Percentiles rank a stretch among this genome's conserved stretches.
Conservation (phyloP, 306 rosid genomes). For the Calophaca sinica region DNA sequence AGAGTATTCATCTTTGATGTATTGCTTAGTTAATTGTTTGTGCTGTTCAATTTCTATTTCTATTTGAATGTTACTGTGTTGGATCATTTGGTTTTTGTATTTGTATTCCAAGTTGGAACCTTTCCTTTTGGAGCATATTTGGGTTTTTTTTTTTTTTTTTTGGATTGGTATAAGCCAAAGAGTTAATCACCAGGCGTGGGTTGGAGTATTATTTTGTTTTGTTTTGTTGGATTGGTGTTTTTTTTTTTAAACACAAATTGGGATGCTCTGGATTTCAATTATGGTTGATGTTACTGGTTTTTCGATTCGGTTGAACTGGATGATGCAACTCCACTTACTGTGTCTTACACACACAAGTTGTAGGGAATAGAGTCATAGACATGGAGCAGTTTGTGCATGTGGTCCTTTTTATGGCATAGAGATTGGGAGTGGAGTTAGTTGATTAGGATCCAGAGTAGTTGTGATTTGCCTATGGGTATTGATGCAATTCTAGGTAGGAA, state of each 20-base stretch:
- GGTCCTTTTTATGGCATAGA: background rate
- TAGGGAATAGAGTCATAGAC: constrained; percentile 10
- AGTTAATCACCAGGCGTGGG: background rate
- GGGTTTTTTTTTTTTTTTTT: constrained; percentile 39
- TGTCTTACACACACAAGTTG: background rate
- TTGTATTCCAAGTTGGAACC: constrained; percentile 31
- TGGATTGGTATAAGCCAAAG: constrained; percentile 22
- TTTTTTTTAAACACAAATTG: background rate
- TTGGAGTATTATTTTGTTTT: background rate
- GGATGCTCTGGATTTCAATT: constrained; percentile 41
- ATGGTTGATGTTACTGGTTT: constrained; percentile 13
- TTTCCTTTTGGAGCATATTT: constrained; percentile 13
- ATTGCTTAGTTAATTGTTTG: constrained; percentile 18
- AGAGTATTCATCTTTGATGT: constrained; percentile 1
- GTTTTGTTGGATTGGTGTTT: constrained; percentile 3
- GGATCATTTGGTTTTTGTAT: constrained; percentile 45
- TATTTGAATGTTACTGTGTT: background rate
- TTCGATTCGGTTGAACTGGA: background rate
- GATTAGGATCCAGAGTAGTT: constrained; percentile 19
- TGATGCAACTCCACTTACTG: background rate
- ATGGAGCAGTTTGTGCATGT: constrained; percentile 37
- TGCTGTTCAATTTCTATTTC: constrained; percentile 24
- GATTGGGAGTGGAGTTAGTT: background rate
- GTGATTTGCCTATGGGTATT: constrained; percentile 23
- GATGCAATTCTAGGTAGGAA: constrained; percentile 26